Evolutionary conservation across 257 asterid species (phyloP).

Genomic region (Solanum pinnatisectum): DNA sequence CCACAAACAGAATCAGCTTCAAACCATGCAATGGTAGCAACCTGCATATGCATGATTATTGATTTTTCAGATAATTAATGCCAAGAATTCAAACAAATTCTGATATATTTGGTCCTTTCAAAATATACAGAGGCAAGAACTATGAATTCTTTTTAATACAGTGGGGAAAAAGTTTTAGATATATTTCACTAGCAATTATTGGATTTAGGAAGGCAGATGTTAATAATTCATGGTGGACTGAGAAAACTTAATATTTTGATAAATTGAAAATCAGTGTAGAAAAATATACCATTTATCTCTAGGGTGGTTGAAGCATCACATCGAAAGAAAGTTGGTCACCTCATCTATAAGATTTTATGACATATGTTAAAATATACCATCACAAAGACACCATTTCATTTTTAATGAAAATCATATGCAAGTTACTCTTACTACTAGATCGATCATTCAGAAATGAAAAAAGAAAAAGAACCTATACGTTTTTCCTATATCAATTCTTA

Average conservation of each 20-base stretch:
- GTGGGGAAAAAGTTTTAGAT: background rate
- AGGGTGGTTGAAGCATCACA: background rate
- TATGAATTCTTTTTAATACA: background rate
- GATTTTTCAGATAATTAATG: slow-evolving; percentile 12
- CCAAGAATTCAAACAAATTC: slow-evolving; percentile 9
- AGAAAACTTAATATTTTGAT: background rate
- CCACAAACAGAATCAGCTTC: slow-evolving; percentile 99
- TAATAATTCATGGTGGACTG: background rate
- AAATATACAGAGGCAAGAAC: background rate
- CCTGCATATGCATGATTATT: slow-evolving; percentile 39
- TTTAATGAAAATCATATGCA: background rate
- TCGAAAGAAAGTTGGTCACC: background rate
- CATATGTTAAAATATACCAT: background rate
- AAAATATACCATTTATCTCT: background rate
- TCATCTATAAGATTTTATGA: background rate
- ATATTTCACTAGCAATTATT: background rate
- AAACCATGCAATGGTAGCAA: slow-evolving; percentile 98
- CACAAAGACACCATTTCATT: background rate
- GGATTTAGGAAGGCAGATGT: background rate
- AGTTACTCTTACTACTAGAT: background rate
- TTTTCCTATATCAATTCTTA: background rate
- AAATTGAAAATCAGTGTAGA: background rate
- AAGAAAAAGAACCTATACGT: background rate
- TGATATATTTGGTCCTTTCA: background rate
- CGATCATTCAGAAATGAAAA: background rate